phyloP scores from a whole-genome alignment of 805 yeast genomes.

The Wickerhamomyces kurtzmanii region DNA sequence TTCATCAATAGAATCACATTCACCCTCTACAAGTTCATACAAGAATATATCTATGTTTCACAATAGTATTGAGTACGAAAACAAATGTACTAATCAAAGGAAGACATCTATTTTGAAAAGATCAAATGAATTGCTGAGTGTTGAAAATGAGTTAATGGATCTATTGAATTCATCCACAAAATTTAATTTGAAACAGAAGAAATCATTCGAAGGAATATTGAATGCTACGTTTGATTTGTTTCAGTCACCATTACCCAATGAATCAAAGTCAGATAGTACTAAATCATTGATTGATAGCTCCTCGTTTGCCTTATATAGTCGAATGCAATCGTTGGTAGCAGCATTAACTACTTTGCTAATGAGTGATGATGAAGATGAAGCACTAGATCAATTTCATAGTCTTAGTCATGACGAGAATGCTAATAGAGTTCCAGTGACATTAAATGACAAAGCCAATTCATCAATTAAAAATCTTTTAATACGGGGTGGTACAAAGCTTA shows the following conservation, averaged over 20 bases:
- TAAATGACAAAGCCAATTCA: too few species aligned
- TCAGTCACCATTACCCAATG: conserved; percentile 11
- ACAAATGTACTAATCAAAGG: too few species aligned
- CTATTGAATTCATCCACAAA: conserved; percentile 11
- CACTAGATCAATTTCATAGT: too few species aligned
- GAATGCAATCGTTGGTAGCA: conserved; percentile 22
- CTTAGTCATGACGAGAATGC: neutral
- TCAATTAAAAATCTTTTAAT: too few species aligned
- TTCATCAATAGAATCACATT: too few species aligned
- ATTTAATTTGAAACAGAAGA: conserved; percentile 7
- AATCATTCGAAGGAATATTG: conserved; percentile 12
- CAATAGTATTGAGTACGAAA: too few species aligned
- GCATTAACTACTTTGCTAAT: conserved; percentile 22
- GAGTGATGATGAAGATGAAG: conserved; percentile 12
- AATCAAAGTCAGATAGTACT: too few species aligned
- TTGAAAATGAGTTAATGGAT: conserved; percentile 18
- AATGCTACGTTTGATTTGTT: conserved; percentile 17
- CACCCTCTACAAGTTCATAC: too few species aligned
- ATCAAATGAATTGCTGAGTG: conserved; percentile 19
- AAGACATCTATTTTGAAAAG: conserved; percentile 11
- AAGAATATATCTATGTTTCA: too few species aligned
- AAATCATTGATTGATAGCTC: conserved; percentile 19
- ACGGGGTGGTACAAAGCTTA: too few species aligned
- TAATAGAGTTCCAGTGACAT: too few species aligned
- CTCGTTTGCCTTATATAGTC: conserved; percentile 16